Base-by-base conservation (phyloP, 495 filamentous ascomycete genomes). In the Penicilliopsis zonata region DNA sequence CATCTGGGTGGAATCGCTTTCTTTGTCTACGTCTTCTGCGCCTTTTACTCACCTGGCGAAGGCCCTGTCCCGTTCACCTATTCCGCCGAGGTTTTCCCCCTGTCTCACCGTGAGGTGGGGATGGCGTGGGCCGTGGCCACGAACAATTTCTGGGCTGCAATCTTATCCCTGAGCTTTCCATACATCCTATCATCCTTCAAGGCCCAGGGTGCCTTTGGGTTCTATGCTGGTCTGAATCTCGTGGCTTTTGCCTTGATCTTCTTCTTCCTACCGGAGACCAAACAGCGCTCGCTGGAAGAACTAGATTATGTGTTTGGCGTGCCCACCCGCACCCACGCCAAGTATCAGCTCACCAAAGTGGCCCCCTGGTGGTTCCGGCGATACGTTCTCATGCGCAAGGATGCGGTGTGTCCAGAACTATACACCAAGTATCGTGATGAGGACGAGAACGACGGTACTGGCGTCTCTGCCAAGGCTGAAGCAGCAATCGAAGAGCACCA, bases 11-110 rank as follows among this genome's bases (percentile, higher is more conserved):
- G 79, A 0, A 70, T 87, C 21, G 74, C 79, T 3, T 53, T 80
- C 19, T 86, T 85, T 50, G 53, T 86, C 31, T 84, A 76, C 57
- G 39, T 85, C 12, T 85, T 82, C 44, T 65, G 55, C 26, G 71
- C 65, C n/a, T 82, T 82, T 45, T 86, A 84, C 53, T 79, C 75
- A 1, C 77, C 79, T 2, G 83, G 83, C 16, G 82, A 85, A 46
- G 84, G 84, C 0, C 84, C 84, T 4, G 82, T 88, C 0, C 82
- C 84, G 2, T 88, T 85, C 43, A 77, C 79, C 5, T 86, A 87
- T 54, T 75, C 70, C 9, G 82, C 82, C 26, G 82, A 88, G 47
- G 82, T 80, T 0, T 85, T 78, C 50, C 82, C 82, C 1, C 61
- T 85, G 0, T 77, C 69, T 2, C 78, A 84, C 49, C 71, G 80